Evolutionary conservation across 2,329 filamentous ascomycete genomes (phyloP), one percentile per base, ranked within the genome.

Genomic region (Trichoderma aggressivum): DNA sequence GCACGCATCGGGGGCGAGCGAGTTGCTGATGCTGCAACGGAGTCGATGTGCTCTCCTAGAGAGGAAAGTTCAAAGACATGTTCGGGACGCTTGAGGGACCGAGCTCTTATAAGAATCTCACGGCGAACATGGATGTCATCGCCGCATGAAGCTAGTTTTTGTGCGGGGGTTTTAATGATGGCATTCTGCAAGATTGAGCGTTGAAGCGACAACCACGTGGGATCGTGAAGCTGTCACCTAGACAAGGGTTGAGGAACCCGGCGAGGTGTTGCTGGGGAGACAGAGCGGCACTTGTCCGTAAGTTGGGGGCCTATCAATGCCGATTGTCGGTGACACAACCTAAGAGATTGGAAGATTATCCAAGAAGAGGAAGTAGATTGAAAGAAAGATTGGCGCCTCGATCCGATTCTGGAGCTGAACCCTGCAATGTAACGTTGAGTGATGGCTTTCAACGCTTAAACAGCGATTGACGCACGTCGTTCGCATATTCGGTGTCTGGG

Each of bases 171-270:
- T 55, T 4, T 32, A n/a, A n/a, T n/a, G n/a, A 5, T 21, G 30
- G 47, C 63, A 21, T 66, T 66, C 16, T 39, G 47, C 30, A 66
- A 66, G 47, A 53, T 36, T 7, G 12, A 30, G 53, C 53, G 34
- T 32, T n/a, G 64, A 67, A 43, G 21, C 5, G 55, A 58, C 64
- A 58, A 58, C 64, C 64, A 67, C 64, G 64, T 67, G 64, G 64
- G 14, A 47, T 18, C 32, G 24, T 28, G 64, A 67, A 47, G 34
- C 1, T 7, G 18, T 30, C 26, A 28, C 21, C 24, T 24, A 21
- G 53, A 67, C 64, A 55, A 30, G 64, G 64, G 34, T 58, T 21
- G 24, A 67, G 53, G 53, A 43, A 59, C 6, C 18, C 64, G 64
- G 64, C 64, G 34, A 39, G 30, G 62, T 47, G 43, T 65, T 65